Conservation (phyloP, 2,329 filamentous ascomycete species). For the Paecilomyces formosus region DNA sequence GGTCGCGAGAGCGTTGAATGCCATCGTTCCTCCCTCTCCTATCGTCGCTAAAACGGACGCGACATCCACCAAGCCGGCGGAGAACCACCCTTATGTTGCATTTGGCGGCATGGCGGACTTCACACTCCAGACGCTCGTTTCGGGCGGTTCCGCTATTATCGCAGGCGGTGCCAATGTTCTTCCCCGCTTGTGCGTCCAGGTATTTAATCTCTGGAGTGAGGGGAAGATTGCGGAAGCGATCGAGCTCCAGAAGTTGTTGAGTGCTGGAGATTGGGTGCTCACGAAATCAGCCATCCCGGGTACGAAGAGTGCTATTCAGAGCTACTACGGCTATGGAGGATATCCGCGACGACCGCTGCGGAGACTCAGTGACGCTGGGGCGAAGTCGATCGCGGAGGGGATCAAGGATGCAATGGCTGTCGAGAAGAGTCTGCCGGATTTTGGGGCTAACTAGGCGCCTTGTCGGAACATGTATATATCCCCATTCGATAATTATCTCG, state of each 20-base stretch:
- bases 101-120: conserved; percentile 88
- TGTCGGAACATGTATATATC: background rate
- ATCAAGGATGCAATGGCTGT: conserved; percentile 29
- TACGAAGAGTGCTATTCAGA: conserved; percentile 77
- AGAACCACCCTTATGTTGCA: conserved; percentile 60
- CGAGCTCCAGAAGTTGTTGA: conserved; percentile 66
- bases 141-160: conserved; percentile 77
- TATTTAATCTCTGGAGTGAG: conserved; percentile 70
- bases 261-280: conserved; percentile 74
- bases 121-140: conserved; percentile 71
- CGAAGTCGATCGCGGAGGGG: conserved; percentile 22
- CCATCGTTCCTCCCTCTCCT: conserved; percentile 53
- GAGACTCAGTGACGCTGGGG: conserved; percentile 23
- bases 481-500: background rate
- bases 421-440: conserved; percentile 27
- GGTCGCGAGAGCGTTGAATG: conserved; percentile 64
- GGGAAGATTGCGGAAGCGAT: conserved; percentile 71
- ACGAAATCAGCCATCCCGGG: conserved; percentile 79
- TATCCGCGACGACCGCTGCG: conserved; percentile 59
- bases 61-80: conserved; percentile 16
- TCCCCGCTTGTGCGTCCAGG: conserved; percentile 71
- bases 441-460: conserved; percentile 13
- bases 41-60: conserved; percentile 16
- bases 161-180: conserved; percentile 82
- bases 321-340: conserved; percentile 76